phyloP scores from a whole-genome alignment of 441 rosid genomes.

The Populus hybrid region DNA sequence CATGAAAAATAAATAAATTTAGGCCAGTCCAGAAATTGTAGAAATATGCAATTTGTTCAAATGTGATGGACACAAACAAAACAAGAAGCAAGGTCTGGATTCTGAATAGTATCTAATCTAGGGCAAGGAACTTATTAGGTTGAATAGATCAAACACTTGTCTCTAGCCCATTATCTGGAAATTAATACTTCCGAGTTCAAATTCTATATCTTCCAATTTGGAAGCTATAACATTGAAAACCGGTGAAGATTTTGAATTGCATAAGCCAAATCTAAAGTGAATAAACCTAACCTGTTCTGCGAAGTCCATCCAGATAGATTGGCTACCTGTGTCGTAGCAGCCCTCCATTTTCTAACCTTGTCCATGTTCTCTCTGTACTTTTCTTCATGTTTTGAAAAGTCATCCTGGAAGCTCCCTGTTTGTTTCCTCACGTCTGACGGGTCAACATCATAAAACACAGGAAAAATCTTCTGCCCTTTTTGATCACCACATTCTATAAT shows the following conservation, averaged over 20 bases:
- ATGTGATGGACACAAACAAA: not conserved
- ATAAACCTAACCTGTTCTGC: not conserved
- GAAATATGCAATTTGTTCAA: not conserved
- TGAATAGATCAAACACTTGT: too few relatives aligned
- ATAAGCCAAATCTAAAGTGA: not conserved
- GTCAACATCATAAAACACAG: not conserved
- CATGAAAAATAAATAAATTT: too few relatives aligned
- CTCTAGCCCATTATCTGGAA: too few relatives aligned
- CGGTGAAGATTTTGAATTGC: too few relatives aligned
- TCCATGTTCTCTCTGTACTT: not conserved
- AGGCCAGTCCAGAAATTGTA: too few relatives aligned
- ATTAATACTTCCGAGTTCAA: too few relatives aligned
- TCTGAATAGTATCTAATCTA: too few relatives aligned
- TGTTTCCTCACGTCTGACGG: not conserved
- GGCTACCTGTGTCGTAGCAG: not conserved
- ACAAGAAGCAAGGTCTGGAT: too few relatives aligned
- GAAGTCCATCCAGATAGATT: slow-evolving; percentile 3
- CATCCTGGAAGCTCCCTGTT: not conserved
- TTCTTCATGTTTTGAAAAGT: not conserved
- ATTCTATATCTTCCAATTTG: too few relatives aligned
- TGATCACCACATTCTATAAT: not conserved
- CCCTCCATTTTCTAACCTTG: slow-evolving; percentile 4
- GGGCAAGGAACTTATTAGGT: too few relatives aligned
- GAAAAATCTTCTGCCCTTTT: not conserved
- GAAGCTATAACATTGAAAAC: too few relatives aligned